Evolutionary conservation across 2,329 filamentous ascomycete species (phyloP), one percentile per base, ranked within the genome.

Genomic region (Neofusicoccum laricinum): DNA sequence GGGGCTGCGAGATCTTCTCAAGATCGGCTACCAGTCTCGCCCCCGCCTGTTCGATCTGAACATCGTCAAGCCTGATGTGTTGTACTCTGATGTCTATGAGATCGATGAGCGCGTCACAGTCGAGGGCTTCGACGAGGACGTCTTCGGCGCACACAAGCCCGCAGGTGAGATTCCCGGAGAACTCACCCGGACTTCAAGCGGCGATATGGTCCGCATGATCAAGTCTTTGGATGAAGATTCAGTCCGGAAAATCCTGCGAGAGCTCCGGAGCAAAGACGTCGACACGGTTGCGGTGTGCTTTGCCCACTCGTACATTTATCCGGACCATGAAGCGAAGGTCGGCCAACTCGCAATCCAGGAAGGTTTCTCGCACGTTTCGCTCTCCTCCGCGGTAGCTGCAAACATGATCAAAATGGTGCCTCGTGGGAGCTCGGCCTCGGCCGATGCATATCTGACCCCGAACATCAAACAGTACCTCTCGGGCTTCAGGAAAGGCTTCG

Each of bases 1-100:
- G 46, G 70, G 70, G 1, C 97, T 97, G 81, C 88, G 87, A 69
- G 93, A 97, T 67, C 69, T 64, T 10, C 30, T 63, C 19, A 63
- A 65, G 5, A 71, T 72, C 32, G 69, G 70, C 25, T 65, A 71
- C 50, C 71, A 72, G 46, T 65, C 71, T 1, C 65, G 71, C 25
- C 71, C 70, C 12, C 64, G 68, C 36, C 38, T 72, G 25, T 72
- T 72, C 38, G 71, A 72, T 59, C 66, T 72, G 15, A 67, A 67
- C 38, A 70, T 72, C 17, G 30, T 63, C 11, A 66, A 66, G 46
- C 66, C 69, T 2, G 69, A 71, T 38, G 66, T 65, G 2, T 63
- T 72, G 3, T 71, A 66, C 40, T 53, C 66, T 3, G 65, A 70
- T 38, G 68, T 71, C 0, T 40, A 67, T 14, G 71, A 72, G 55